Evolutionary conservation across 1,284 basidiomycete genomes (phyloP).

Genomic region (Ceratobasidium sp.): DNA sequence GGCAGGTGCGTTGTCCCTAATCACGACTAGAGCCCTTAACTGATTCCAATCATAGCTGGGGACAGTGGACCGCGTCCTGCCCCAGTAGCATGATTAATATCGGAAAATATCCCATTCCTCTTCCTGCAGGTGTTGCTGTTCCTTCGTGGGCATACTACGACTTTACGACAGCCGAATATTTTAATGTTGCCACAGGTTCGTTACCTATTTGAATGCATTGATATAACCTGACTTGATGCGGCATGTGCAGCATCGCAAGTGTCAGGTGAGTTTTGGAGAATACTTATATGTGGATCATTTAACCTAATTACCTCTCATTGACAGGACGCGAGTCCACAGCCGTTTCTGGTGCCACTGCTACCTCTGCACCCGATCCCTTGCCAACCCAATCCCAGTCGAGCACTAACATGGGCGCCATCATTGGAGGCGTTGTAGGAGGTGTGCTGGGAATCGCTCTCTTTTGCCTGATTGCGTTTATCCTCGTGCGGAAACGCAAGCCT

Average conservation of each 20-base stretch:
- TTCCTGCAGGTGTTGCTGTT: slow-evolving; percentile 32
- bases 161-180: slow-evolving; percentile 13
- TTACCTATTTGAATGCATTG: background rate
- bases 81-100: slow-evolving; percentile 1
- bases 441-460: slow-evolving; percentile 43
- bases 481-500: slow-evolving; percentile 2
- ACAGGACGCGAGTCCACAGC: slow-evolving; percentile 18
- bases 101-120: slow-evolving; percentile 25
- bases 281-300: too few relatives aligned
- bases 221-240: background rate
- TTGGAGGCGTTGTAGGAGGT: slow-evolving; percentile 47
- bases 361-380: background rate
- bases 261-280: slow-evolving; percentile 9
- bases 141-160: slow-evolving; percentile 41
- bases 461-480: slow-evolving; percentile 18
- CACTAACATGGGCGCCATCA: slow-evolving; percentile 45
- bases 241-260: too few relatives aligned
- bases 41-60: slow-evolving; percentile 34
- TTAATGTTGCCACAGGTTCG: slow-evolving; percentile 27
- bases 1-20: slow-evolving; percentile 15
- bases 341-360: background rate
- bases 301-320: background rate
- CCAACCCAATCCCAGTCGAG: too few relatives aligned
- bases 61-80: slow-evolving; percentile 36
- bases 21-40: too few relatives aligned